These are phyloP conservation scores for Phialophora verrucosa DNA, from an alignment of 2,329 filamentous ascomycete species.

Conservation along the genomic window DNA sequence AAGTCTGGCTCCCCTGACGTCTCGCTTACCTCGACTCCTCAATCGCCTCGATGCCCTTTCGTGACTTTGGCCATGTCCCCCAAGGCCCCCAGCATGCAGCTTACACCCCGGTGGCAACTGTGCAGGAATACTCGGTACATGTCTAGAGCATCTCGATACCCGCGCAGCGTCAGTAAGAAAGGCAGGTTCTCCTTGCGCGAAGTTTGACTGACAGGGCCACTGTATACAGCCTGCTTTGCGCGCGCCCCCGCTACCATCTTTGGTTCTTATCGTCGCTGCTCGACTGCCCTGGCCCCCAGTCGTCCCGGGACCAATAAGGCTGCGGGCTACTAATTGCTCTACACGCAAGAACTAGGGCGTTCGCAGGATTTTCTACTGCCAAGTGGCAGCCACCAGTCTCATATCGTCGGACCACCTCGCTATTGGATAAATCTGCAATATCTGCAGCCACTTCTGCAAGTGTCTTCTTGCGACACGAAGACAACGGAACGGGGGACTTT, in stretches of 20 bases:
- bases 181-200: background rate
- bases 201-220: background rate
- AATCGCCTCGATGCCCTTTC: background rate
- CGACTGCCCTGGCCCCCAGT: background rate
- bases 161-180: background rate
- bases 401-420: background rate
- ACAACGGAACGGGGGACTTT: background rate
- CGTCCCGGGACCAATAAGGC: background rate
- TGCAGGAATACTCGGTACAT: background rate
- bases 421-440: slow-evolving; percentile 1
- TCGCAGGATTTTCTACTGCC: slow-evolving; percentile 4
- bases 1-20: background rate
- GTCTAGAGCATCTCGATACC: background rate
- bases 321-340: background rate
- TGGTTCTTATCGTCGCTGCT: background rate
- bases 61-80: background rate
- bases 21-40: slow-evolving; percentile 16
- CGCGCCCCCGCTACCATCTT: background rate
- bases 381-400: background rate
- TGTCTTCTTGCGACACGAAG: slow-evolving; percentile 6
- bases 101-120: background rate
- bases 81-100: background rate
- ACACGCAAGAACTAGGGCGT: background rate
- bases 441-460: slow-evolving; percentile 16
- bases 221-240: background rate